Base-by-base conservation (phyloP, 805 yeast species). In the Ogataea dorogensis region DNA sequence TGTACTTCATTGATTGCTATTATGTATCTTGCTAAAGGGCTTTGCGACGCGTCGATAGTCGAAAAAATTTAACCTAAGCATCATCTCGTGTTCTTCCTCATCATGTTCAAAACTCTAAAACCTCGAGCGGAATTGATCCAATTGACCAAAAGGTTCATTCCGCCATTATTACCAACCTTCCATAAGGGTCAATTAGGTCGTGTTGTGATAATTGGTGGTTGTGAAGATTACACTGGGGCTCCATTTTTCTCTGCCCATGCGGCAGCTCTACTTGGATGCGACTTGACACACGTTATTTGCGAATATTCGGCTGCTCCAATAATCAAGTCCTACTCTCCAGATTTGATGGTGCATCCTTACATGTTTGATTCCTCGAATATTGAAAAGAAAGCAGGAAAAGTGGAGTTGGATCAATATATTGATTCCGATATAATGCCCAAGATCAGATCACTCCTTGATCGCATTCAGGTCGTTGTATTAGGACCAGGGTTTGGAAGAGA, bases 401-500 rank as follows among this genome's bases (percentile, higher is more conserved):
- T 21, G 5, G 31, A 28, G 9, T n/a, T 28, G 15, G 17, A 28
- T 28, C 26, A 45, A 11, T 61, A 67, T 33, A 54, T 77, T 26
- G 64, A 66, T n/a, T 47, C 53, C 6, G 61, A 63, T 32, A 67
- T 84, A 9, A 45, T 83, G 53, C 77, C 79, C 16, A 76, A 76
- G 51, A 71, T 86, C n/a, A 47, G 56, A 14, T 38, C 65, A 0
- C 52, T 89, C 15, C 61, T 91, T 23, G 68, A 70, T 23, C 63
- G 94, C 30, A 74, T 87, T 41, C 95, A 91, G 52, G 85, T 80
- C 6, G 78, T 88, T 17, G 86, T 93, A 2, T 71, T 91, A 24
- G 98, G 98, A 0, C 98, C 98, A 0, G 98, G 98, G 0, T 72
- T 89, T 40, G 98, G 98, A 0, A 68, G 98, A 31, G 95, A 88